phyloP scores from a whole-genome alignment of 176 grass and related monocot genomes.

The bread wheat (Triticum aestivum) region DNA sequence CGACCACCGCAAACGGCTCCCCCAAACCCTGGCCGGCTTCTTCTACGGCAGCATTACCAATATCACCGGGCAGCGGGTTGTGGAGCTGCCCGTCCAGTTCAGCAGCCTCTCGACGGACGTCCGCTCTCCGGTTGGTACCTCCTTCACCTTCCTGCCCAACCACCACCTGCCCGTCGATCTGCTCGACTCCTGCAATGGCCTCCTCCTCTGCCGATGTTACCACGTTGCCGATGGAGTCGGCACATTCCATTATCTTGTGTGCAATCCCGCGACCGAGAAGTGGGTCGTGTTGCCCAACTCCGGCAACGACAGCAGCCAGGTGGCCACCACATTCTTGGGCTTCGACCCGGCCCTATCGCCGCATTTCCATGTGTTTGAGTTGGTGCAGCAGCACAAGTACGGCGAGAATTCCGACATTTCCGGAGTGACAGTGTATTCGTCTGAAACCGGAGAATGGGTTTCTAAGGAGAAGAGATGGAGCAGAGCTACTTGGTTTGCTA shows the following conservation, averaged over 20 bases:
- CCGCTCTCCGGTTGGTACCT: not conserved
- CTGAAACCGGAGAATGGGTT: too few relatives aligned
- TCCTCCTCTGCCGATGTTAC: not conserved
- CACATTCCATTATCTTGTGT: not conserved
- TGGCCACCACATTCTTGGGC: not conserved
- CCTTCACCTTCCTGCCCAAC: constrained; percentile 7
- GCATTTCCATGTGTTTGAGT: not conserved
- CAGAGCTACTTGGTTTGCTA: too few relatives aligned
- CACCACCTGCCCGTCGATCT: not conserved
- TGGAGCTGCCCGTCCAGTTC: not conserved
- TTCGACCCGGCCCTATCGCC: not conserved
- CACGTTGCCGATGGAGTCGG: too few relatives aligned
- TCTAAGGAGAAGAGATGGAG: too few relatives aligned
- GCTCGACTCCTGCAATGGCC: constrained; percentile 22
- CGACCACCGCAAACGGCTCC: not conserved
- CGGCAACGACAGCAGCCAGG: too few relatives aligned
- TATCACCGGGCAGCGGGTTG: not conserved
- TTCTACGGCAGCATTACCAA: not conserved
- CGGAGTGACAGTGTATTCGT: too few relatives aligned
- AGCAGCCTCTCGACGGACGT: not conserved
- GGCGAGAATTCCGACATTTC: too few relatives aligned
- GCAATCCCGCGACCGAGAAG: constrained; percentile 13
- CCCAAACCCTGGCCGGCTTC: not conserved
- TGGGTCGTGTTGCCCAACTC: not conserved
- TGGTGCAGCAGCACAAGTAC: too few relatives aligned